These are phyloP conservation scores for Apostasia ramifera DNA, from an alignment of 106 monocot genomes.

Conservation along the genomic window DNA sequence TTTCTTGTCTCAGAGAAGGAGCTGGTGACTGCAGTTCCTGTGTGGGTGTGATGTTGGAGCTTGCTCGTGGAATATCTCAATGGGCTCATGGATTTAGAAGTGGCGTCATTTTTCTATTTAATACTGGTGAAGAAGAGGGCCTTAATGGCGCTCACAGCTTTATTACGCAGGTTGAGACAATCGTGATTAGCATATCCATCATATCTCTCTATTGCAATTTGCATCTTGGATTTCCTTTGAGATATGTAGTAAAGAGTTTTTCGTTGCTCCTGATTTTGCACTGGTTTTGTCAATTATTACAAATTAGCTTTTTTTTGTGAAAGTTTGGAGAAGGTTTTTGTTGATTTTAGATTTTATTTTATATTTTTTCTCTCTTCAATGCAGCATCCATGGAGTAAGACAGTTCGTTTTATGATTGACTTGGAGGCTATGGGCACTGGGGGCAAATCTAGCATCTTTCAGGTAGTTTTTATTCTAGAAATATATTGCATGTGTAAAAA, in stretches of 20 bases:
- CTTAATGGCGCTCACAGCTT: slow-evolving; percentile 98
- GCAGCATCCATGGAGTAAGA: slow-evolving; percentile 69
- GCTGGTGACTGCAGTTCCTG: slow-evolving; percentile 99
- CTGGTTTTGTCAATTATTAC: background rate
- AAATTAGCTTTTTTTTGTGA: background rate
- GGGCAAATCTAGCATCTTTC: slow-evolving; percentile 63
- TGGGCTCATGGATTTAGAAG: slow-evolving; percentile 99
- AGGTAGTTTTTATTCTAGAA: slow-evolving; percentile 20
- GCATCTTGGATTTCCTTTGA: background rate
- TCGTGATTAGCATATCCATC: background rate
- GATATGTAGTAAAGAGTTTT: background rate
- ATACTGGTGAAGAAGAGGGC: slow-evolving; percentile 98
- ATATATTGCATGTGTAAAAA: background rate
- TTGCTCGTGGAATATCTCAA: slow-evolving; percentile 91
- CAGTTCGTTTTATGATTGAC: slow-evolving; percentile 52
- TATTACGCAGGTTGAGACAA: slow-evolving; percentile 72
- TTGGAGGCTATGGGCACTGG: slow-evolving; percentile 78
- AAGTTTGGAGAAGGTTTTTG: background rate
- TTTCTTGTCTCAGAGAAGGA: slow-evolving; percentile 59
- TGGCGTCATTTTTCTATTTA: slow-evolving; percentile 86
- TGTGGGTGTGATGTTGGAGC: slow-evolving; percentile 90
- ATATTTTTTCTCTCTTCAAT: slow-evolving; percentile 4
- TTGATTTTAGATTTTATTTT: background rate
- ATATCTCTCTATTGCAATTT: background rate
- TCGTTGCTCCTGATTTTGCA: no score